Evolutionary conservation across 2,329 filamentous ascomycete genomes (phyloP), one percentile per base, ranked within the genome.

Genomic region (Rutstroemia sydowiana): DNA sequence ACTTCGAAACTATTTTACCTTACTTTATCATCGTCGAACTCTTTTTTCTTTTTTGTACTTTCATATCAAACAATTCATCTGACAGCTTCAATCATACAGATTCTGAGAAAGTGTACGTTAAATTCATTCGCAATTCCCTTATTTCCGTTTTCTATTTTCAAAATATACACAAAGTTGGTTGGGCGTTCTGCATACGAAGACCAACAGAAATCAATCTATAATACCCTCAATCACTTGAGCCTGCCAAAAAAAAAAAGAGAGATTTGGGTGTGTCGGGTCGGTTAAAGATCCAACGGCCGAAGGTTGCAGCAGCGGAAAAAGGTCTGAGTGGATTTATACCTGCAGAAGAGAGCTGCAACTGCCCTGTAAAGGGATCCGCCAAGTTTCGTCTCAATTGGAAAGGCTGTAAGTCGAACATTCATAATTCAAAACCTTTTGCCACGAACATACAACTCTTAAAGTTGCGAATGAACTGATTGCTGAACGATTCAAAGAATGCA

Each of bases 401-500:
- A 61, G 55, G 31, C 55, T 51, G 60, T 61, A 54, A 59, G 59
- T 63, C 47, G 41, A 53, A 57, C 26, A 13, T 53, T 46, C 47
- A 32, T 44, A 14, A 57, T 54, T 48, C 49, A 39, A 48, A 41
- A 48, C 45, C 23, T 4, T 40, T 47, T 58, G 58, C 58, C 57
- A 60, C 60, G 57, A 56, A 50, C 54, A 32, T 55, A 55, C 50
- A 55, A n/a, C 26, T 41, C 41, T 49, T 51, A 52, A n/a, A 49
- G 23, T 49, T 48, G 50, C 42, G 55, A 54, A 55, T 51, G 56
- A 58, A 57, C 60, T 49, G 45, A 57, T 50, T 57, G 46, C 57
- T 61, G 55, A 63, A 43, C 44, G 34, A 37, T 41, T 39, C 54
- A 42, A 62, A 64, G 61, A 57, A 65, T 64, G 62, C 57, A 52